phyloP scores from a whole-genome alignment of 2,329 filamentous ascomycete species.

The Diaporthe australafricana region DNA sequence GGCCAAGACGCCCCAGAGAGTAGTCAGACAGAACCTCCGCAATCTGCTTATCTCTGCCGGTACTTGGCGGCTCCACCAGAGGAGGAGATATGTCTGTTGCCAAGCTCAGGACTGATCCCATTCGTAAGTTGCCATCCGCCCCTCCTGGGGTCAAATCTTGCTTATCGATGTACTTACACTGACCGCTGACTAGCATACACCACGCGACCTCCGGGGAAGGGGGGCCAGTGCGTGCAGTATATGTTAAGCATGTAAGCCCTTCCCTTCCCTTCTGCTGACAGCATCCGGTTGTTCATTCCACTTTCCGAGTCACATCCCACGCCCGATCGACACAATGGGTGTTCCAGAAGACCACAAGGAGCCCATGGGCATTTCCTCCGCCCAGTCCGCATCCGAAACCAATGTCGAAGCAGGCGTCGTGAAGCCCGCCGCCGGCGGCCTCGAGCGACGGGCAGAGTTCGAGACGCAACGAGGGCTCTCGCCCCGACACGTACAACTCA shows the following conservation, averaged over 20 bases:
- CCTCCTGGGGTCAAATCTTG: conserved; percentile 22
- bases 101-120: conserved; percentile 10
- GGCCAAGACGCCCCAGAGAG: conserved; percentile 9
- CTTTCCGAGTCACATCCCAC: not conserved
- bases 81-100: conserved; percentile 18
- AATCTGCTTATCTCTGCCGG: conserved; percentile 25
- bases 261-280: not conserved
- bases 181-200: conserved; percentile 25
- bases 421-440: conserved; percentile 6
- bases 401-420: conserved; percentile 9
- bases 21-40: conserved; percentile 9
- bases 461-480: conserved; percentile 43
- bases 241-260: not conserved
- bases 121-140: conserved; percentile 10
- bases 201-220: conserved; percentile 18
- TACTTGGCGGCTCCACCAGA: conserved; percentile 16
- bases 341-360: conserved; percentile 16
- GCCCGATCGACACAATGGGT: not conserved
- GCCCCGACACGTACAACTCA: conserved; percentile 60
- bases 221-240: not conserved
- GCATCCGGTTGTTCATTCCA: not conserved
- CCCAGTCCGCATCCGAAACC: conserved; percentile 15
- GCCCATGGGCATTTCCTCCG: conserved; percentile 11
- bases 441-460: conserved; percentile 26
- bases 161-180: conserved; percentile 15